Percentiles rank a stretch among this genome's conserved stretches.
Conservation (phyloP, 768 basidiomycete species). For the Hortiboletus flavorubellus region DNA sequence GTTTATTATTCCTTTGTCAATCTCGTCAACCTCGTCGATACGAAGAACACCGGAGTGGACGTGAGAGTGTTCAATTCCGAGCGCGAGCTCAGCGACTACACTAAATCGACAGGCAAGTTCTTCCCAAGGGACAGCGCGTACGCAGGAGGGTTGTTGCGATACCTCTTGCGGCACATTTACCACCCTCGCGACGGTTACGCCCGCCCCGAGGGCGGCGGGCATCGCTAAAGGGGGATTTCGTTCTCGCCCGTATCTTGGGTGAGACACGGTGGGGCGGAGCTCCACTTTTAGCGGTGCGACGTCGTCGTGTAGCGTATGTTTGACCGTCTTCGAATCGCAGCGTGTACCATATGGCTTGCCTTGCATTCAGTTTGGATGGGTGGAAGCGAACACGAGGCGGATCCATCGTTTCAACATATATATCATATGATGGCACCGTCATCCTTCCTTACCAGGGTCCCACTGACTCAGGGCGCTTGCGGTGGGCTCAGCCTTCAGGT, state of each 20-base stretch:
- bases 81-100: not conserved
- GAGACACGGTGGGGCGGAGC: not conserved
- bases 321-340: no score
- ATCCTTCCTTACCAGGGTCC: no score
- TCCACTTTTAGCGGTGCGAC: not conserved
- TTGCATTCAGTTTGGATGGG: no score
- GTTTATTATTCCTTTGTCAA: not conserved
- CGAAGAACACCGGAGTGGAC: not conserved
- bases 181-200: not conserved
- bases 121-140: slow-evolving; percentile 4
- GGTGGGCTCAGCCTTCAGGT: no score
- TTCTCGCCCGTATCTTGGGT: not conserved
- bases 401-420: no score
- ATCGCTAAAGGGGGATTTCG: slow-evolving; percentile 9
- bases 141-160: slow-evolving; percentile 7
- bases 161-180: slow-evolving; percentile 9
- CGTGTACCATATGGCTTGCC: no score
- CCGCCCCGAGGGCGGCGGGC: not conserved
- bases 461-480: no score
- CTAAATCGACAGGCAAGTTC: slow-evolving; percentile 5
- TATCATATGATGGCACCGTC: no score
- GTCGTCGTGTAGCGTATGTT: no score
- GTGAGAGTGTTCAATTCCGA: not conserved
- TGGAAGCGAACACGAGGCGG: no score
- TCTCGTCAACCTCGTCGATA: slow-evolving; percentile 1